Conservation (phyloP, 192 early-diverging fungal genomes). For the Backusella sp. region DNA sequence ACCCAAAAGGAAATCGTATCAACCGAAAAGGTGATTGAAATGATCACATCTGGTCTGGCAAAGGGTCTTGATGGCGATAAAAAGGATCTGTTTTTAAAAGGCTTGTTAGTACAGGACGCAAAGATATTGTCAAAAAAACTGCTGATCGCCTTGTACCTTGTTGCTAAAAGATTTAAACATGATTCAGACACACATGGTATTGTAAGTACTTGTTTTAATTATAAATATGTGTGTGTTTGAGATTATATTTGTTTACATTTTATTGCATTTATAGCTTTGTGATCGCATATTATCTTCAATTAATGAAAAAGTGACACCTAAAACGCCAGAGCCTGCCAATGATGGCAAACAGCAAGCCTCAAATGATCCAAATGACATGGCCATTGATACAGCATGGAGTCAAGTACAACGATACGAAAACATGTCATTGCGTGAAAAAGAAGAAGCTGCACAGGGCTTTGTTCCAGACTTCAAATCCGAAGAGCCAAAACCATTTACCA, state of each 20-base stretch:
- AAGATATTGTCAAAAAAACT: slow-evolving; percentile 8
- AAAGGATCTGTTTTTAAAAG: slow-evolving; percentile 9
- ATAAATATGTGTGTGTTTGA: not conserved
- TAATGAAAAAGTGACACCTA: slow-evolving; percentile 4
- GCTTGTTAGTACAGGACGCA: not conserved
- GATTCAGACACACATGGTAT: slow-evolving; percentile 1
- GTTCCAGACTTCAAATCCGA: not conserved
- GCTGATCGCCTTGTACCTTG: slow-evolving; percentile 9
- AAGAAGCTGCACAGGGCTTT: slow-evolving; percentile 18
- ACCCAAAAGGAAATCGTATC: not conserved
- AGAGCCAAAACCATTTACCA: not conserved
- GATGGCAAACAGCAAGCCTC: not conserved
- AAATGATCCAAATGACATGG: not conserved
- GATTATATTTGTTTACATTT: not conserved
- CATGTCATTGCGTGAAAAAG: slow-evolving; percentile 25
- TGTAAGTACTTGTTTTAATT: not conserved
- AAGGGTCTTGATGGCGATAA: not conserved
- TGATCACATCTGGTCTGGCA: not conserved
- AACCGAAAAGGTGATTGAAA: slow-evolving; percentile 8
- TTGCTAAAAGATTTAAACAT: slow-evolving; percentile 15
- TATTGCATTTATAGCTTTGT: not conserved
- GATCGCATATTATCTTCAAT: not conserved
- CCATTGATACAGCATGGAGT: slow-evolving; percentile 19
- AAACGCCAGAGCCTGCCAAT: not conserved
- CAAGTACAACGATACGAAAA: slow-evolving; percentile 24